phyloP scores from a whole-genome alignment of 768 basidiomycete species.

The Boletus pseudopeckii region DNA sequence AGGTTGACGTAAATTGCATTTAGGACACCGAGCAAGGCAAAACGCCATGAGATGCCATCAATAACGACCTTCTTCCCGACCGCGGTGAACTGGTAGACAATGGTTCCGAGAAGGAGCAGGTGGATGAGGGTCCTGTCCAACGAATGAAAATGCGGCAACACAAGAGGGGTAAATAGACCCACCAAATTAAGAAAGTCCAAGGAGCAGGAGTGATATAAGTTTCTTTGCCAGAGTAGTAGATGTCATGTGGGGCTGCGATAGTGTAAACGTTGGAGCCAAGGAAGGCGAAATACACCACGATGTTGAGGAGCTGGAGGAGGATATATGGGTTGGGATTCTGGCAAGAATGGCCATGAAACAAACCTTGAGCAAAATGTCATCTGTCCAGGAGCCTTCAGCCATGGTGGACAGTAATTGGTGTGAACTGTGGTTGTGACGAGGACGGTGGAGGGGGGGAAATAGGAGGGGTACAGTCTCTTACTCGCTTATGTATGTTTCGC shows the following conservation, averaged over 20 bases:
- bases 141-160: slow-evolving; percentile 10
- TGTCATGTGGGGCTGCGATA: slow-evolving; percentile 67
- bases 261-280: slow-evolving; percentile 91
- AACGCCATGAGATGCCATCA: slow-evolving; percentile 88
- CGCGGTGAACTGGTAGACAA: slow-evolving; percentile 87
- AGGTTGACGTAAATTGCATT: slow-evolving; percentile 89
- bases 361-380: slow-evolving; percentile 81
- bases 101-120: slow-evolving; percentile 82
- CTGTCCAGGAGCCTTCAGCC: slow-evolving; percentile 63
- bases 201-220: slow-evolving; percentile 95
- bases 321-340: not conserved
- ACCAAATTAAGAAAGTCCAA: slow-evolving; percentile 93
- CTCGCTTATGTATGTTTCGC: slow-evolving; percentile 28
- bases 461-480: slow-evolving; percentile 17
- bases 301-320: slow-evolving; percentile 59
- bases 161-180: slow-evolving; percentile 13
- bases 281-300: slow-evolving; percentile 80
- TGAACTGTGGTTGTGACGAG: not conserved
- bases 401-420: slow-evolving; percentile 32
- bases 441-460: slow-evolving; percentile 8
- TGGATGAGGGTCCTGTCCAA: slow-evolving; percentile 77
- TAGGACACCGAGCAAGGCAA: slow-evolving; percentile 82
- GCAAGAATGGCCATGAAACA: not conserved
- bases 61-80: slow-evolving; percentile 74
- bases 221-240: slow-evolving; percentile 72